Conservation (phyloP, 2,329 filamentous ascomycete genomes). For the Xylariaceae sp. region DNA sequence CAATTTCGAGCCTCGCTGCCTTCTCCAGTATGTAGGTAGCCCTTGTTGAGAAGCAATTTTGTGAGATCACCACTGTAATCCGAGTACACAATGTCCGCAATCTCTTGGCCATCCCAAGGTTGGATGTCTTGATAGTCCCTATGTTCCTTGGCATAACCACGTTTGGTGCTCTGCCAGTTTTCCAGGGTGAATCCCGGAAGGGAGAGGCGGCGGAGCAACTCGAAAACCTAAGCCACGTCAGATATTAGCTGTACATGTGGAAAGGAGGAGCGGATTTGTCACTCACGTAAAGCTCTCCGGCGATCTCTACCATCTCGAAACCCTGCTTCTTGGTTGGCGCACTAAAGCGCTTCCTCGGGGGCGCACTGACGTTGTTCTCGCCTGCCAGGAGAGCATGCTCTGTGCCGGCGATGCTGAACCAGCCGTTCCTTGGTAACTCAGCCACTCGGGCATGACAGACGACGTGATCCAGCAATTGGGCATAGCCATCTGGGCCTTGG, state of each 20-base stretch:
- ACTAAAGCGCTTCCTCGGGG: too few species aligned
- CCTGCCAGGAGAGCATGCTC: too few species aligned
- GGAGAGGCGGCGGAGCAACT: background rate
- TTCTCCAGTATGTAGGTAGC: too few species aligned
- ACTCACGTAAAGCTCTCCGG: background rate
- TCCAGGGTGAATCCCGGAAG: background rate
- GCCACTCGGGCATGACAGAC: too few species aligned
- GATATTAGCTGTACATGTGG: too few species aligned
- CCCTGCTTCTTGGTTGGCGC: too few species aligned
- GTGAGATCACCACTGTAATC: background rate
- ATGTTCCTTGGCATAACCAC: background rate
- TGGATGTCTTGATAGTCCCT: background rate
- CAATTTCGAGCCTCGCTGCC: background rate
- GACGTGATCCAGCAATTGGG: too few species aligned
- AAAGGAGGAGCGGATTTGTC: too few species aligned
- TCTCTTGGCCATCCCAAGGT: background rate
- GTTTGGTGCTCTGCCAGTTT: background rate
- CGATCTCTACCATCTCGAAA: background rate
- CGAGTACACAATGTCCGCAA: constrained; percentile 1
- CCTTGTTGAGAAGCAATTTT: background rate
- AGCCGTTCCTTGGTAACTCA: too few species aligned
- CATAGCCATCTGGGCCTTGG: too few species aligned
- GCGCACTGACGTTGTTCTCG: too few species aligned
- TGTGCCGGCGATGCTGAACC: too few species aligned
- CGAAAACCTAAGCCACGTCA: constrained; percentile 3